Conservation (phyloP, 805 yeast species). For the Myxozyma geophila region DNA sequence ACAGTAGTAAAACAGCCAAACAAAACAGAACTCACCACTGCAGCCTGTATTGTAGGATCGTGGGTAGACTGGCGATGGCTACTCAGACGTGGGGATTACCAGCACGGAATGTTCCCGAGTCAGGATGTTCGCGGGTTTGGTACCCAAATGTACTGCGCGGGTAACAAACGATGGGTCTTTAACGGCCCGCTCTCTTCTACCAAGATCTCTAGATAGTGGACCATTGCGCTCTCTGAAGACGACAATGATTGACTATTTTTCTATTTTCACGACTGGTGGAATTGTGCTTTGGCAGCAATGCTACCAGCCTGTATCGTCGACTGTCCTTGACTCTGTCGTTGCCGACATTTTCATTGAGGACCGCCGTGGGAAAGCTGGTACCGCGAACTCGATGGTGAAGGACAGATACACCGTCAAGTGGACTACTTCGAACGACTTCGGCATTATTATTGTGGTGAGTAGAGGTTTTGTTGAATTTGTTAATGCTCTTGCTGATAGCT, state of each 20-base stretch:
- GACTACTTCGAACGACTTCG: slow-evolving; percentile 50
- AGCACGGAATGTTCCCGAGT: neutral
- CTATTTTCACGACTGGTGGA: slow-evolving; percentile 59
- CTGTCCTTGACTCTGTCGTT: slow-evolving; percentile 55
- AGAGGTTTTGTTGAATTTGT: neutral
- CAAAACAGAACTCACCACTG: no score
- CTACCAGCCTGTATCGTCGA: slow-evolving; percentile 48
- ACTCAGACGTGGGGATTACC: neutral
- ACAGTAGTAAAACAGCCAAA: no score
- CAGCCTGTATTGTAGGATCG: neutral
- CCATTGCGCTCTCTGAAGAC: neutral
- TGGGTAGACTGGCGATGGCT: neutral
- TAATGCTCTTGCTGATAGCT: no score
- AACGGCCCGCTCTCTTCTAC: neutral
- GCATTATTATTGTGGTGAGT: slow-evolving; percentile 47
- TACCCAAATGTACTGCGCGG: neutral
- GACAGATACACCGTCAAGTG: slow-evolving; percentile 55
- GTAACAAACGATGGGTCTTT: neutral
- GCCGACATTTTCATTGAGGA: slow-evolving; percentile 53
- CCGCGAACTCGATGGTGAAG: slow-evolving; percentile 36
- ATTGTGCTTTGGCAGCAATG: slow-evolving; percentile 56
- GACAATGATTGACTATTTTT: slow-evolving; percentile 54
- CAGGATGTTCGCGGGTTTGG: neutral
- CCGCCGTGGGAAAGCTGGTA: slow-evolving; percentile 14
- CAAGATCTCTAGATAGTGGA: no score